A percentile compares a stretch with the other conserved stretches of the same genome.
These are phyloP conservation scores for Podochytrium sp. DNA, from an alignment of 192 early-diverging fungal genomes.

Conservation along the genomic window DNA sequence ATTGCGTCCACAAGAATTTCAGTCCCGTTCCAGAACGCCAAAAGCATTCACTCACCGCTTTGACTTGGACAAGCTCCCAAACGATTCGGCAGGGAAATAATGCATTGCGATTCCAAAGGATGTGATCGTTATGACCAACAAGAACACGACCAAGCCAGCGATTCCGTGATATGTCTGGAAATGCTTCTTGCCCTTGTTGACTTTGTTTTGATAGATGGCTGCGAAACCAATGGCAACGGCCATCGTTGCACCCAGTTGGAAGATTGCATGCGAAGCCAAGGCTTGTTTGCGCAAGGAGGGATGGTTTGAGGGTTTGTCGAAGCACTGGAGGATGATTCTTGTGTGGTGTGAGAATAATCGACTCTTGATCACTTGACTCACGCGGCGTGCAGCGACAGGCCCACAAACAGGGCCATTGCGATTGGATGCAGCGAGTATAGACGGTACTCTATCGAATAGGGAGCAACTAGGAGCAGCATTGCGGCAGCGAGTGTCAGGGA, in stretches of 20 bases:
- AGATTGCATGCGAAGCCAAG: constrained; percentile 3
- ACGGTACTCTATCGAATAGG: background rate
- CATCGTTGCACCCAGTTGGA: background rate
- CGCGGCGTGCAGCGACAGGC: background rate
- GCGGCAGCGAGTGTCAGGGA: background rate
- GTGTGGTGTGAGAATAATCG: no score
- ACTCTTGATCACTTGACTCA: no score
- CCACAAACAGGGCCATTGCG: background rate
- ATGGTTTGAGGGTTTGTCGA: background rate
- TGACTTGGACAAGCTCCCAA: constrained; percentile 2
- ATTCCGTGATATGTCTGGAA: background rate
- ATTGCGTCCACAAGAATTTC: background rate
- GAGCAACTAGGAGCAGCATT: background rate
- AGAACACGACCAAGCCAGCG: background rate
- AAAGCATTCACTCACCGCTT: background rate
- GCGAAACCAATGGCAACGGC: constrained; percentile 11
- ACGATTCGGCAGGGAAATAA: background rate
- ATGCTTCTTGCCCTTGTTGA: constrained; percentile 10
- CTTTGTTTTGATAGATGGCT: constrained; percentile 18
- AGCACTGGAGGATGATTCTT: background rate
- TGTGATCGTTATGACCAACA: background rate
- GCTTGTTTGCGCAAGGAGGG: background rate
- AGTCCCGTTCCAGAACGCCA: background rate
- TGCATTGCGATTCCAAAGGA: background rate
- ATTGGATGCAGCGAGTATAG: constrained; percentile 5